Percentiles rank a stretch among this genome's conserved stretches.
Evolutionary conservation across 495 filamentous ascomycete genomes (phyloP).

Genomic region (Terfezia boudieri): DNA sequence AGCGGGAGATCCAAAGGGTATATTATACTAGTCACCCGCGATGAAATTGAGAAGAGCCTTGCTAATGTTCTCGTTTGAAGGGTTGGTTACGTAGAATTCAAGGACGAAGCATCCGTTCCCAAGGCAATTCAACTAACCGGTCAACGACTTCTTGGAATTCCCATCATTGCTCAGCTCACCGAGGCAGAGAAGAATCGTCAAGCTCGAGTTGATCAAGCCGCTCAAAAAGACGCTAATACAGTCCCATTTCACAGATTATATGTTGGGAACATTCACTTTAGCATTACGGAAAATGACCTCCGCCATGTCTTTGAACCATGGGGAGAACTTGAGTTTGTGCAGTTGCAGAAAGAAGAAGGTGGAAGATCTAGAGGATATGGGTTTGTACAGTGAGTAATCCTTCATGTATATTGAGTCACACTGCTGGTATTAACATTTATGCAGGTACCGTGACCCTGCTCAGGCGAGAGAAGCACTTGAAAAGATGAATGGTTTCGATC

Average conservation of each 20-base stretch:
- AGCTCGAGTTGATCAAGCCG: constrained; percentile 59
- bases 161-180: constrained; percentile 93
- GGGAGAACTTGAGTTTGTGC: constrained; percentile 92
- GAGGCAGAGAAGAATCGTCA: constrained; percentile 99
- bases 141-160: constrained; percentile 94
- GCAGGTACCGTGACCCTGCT: constrained; percentile 73
- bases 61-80: constrained; percentile 23
- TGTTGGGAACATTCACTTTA: constrained; percentile 99
- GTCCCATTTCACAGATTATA: constrained; percentile 96
- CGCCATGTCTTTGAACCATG: constrained; percentile 96
- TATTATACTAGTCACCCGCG: constrained; percentile 15
- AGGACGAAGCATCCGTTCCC: constrained; percentile 79
- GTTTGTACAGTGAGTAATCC: constrained; percentile 77
- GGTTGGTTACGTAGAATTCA: constrained; percentile 99
- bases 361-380: constrained; percentile 88
- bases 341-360: constrained; percentile 84
- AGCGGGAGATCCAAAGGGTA: constrained; percentile 96
- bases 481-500: constrained; percentile 99
- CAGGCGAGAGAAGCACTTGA: constrained; percentile 85
- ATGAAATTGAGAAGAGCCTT: constrained; percentile 18
- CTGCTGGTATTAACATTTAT: constrained; percentile 16
- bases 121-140: constrained; percentile 95
- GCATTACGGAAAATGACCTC: constrained; percentile 88
- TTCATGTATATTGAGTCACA: not conserved
- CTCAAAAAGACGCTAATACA: constrained; percentile 40